A percentile compares a stretch with the other conserved stretches of the same genome.
Conservation (phyloP, 441 rosid genomes). For the Mallotus japonicus region DNA sequence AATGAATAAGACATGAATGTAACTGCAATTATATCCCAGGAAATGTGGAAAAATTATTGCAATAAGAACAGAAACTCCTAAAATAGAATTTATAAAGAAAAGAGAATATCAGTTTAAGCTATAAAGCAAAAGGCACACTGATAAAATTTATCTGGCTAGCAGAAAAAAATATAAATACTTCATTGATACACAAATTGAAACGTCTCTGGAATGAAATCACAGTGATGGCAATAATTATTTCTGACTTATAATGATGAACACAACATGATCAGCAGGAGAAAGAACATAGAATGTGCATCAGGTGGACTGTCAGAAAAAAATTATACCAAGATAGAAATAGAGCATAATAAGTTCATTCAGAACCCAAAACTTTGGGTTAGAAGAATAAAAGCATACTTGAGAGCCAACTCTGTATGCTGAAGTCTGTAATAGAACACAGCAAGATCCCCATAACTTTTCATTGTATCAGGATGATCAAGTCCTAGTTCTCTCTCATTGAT, state of each 20-base stretch:
- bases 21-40: background rate
- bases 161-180: background rate
- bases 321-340: background rate
- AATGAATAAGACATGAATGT: background rate
- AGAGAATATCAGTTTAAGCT: background rate
- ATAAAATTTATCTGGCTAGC: background rate
- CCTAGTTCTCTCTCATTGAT: slow-evolving; percentile 95
- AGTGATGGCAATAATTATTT: background rate
- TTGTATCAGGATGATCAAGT: slow-evolving; percentile 88
- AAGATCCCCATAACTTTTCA: slow-evolving; percentile 76
- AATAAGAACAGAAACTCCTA: background rate
- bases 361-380: background rate
- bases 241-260: background rate
- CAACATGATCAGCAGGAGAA: slow-evolving; percentile 1
- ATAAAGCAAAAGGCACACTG: background rate
- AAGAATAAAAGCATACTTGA: slow-evolving; percentile 43
- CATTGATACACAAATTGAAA: background rate
- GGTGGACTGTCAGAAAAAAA: slow-evolving; percentile 4
- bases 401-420: slow-evolving; percentile 71
- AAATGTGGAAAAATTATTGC: background rate
- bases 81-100: background rate
- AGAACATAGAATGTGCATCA: background rate
- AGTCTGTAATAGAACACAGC: slow-evolving; percentile 74
- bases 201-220: background rate
- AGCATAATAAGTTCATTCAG: slow-evolving; percentile 1